Percentiles rank a stretch among this genome's conserved stretches.
Conservation (phyloP, 73 alveolate species). For the Urostyla sp. region DNA sequence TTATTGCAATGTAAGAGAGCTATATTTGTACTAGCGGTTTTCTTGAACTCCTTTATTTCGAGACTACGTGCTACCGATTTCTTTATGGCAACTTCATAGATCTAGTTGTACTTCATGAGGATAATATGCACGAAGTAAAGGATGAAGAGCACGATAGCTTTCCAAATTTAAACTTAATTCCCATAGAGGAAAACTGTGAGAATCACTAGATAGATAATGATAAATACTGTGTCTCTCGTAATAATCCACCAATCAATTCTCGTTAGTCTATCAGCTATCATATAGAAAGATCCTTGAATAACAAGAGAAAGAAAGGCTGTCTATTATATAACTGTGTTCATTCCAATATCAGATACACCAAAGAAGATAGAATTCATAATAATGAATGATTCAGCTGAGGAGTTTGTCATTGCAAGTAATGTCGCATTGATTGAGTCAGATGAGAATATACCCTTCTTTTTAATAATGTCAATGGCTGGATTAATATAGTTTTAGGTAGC, state of each 20-base stretch:
- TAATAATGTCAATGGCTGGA: slow-evolving; percentile 73
- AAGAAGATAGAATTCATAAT: slow-evolving; percentile 75
- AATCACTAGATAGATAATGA: slow-evolving; percentile 47
- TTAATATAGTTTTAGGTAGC: slow-evolving; percentile 69
- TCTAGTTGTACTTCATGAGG: slow-evolving; percentile 60
- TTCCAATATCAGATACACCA: slow-evolving; percentile 71
- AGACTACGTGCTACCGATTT: slow-evolving; percentile 62
- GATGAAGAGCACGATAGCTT: slow-evolving; percentile 37
- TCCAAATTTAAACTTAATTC: slow-evolving; percentile 55
- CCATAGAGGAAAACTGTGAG: slow-evolving; percentile 59
- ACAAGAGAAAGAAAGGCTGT: slow-evolving; percentile 69
- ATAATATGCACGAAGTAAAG: slow-evolving; percentile 65
- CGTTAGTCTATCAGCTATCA: slow-evolving; percentile 58
- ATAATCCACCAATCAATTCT: slow-evolving; percentile 78
- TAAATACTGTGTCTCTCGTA: slow-evolving; percentile 68
- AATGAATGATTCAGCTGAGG: slow-evolving; percentile 76
- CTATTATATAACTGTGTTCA: slow-evolving; percentile 67
- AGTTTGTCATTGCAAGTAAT: slow-evolving; percentile 74
- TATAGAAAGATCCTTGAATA: slow-evolving; percentile 66
- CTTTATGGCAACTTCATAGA: slow-evolving; percentile 66
- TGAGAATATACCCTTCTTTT: slow-evolving; percentile 57
- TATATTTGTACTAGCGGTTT: slow-evolving; percentile 41
- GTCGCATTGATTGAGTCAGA: slow-evolving; percentile 75
- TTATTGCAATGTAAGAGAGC: slow-evolving; percentile 44
- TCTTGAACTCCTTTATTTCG: slow-evolving; percentile 43